These are phyloP conservation scores for Colletotrichum graminicola DNA, from an alignment of 2,329 filamentous ascomycete genomes.

Conservation along the genomic window DNA sequence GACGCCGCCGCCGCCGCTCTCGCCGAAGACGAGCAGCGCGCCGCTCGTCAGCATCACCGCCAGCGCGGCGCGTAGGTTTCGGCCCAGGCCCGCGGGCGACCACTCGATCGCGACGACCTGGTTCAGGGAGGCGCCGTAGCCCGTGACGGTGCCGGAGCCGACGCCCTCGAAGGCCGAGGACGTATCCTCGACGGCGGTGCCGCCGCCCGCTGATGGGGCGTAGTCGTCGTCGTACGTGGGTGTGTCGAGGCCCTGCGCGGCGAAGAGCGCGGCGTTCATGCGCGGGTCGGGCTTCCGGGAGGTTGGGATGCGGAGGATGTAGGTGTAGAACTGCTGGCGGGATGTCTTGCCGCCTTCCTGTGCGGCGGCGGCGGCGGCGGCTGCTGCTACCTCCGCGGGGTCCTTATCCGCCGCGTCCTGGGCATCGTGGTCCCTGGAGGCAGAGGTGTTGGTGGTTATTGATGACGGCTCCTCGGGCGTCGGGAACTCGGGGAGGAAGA, in stretches of 20 bases:
- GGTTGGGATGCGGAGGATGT: slow-evolving; percentile 50
- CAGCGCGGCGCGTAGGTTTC: slow-evolving; percentile 65
- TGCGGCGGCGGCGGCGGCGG: slow-evolving; percentile 36
- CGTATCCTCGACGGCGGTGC: slow-evolving; percentile 45
- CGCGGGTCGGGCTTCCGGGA: slow-evolving; percentile 54
- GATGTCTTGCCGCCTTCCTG: slow-evolving; percentile 27
- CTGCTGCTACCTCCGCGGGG: slow-evolving; percentile 46
- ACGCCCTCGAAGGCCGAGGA: slow-evolving; percentile 53
- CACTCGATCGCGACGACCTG: slow-evolving; percentile 67
- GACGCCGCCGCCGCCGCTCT: slow-evolving; percentile 49
- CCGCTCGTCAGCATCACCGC: slow-evolving; percentile 64
- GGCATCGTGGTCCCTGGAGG: slow-evolving; percentile 20
- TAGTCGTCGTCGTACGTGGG: slow-evolving; percentile 45
- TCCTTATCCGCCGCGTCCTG: slow-evolving; percentile 44
- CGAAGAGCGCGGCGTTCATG: slow-evolving; percentile 61
- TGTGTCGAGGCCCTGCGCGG: slow-evolving; percentile 52
- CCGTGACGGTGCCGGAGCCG: slow-evolving; percentile 60
- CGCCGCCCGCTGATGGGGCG: slow-evolving; percentile 1
- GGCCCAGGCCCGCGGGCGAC: slow-evolving; percentile 70
- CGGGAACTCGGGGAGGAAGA: slow-evolving; percentile 63
- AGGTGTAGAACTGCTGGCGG: slow-evolving; percentile 51
- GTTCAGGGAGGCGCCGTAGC: slow-evolving; percentile 64
- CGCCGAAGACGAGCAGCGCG: slow-evolving; percentile 64
- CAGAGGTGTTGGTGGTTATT: slow-evolving; percentile 14
- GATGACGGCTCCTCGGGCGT: slow-evolving; percentile 38